A percentile compares a stretch with the other conserved stretches of the same genome.
phyloP scores from a whole-genome alignment of 129 eudicot species.

The Flaveria ramosissima region DNA sequence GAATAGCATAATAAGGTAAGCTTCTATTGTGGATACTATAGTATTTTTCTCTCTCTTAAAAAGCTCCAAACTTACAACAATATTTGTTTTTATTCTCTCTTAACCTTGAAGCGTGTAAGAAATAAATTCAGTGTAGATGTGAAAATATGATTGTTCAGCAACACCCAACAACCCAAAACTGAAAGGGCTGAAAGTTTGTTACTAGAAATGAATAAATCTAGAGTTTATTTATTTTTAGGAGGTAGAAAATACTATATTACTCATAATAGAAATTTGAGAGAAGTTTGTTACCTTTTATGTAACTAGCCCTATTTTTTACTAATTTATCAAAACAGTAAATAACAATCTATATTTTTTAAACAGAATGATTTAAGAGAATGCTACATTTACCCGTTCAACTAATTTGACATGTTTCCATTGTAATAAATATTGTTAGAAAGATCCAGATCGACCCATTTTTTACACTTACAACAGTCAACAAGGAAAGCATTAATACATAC shows the following conservation, averaged over 20 bases:
- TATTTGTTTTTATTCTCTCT: no score
- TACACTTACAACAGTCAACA: not conserved
- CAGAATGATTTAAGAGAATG: not conserved
- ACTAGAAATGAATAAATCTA: not conserved
- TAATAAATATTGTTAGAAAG: not conserved
- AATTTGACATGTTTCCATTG: not conserved
- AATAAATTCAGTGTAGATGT: not conserved
- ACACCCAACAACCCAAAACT: not conserved
- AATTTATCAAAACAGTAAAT: not conserved
- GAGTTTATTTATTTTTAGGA: not conserved
- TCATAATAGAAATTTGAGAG: not conserved
- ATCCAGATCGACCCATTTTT: not conserved
- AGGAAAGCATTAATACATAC: conserved; percentile 41
- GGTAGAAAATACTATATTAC: not conserved
- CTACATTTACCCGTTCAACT: not conserved
- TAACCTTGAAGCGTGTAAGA: no score
- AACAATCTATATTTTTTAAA: not conserved
- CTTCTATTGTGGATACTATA: no score
- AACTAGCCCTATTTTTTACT: not conserved
- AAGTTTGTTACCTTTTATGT: not conserved
- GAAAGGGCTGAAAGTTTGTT: not conserved
- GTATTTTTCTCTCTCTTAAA: no score
- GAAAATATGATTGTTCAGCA: not conserved
- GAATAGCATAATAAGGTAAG: no score
- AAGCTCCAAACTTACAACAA: no score